These are phyloP conservation scores for Talaromyces sp. DNA, from an alignment of 2,329 filamentous ascomycete genomes.

Conservation along the genomic window DNA sequence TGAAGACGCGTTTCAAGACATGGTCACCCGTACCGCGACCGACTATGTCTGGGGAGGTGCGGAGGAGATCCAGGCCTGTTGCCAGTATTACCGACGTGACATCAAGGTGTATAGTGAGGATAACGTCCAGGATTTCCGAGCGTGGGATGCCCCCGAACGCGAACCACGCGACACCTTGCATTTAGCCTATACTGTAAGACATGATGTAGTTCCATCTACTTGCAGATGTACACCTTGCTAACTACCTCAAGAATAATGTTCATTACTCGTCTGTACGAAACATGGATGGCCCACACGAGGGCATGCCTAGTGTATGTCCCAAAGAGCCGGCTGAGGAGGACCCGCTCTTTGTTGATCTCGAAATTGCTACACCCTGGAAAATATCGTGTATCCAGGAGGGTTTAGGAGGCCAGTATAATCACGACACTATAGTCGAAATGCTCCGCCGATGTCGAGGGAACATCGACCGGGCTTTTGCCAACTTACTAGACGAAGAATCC, in stretches of 20 bases:
- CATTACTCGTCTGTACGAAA: slow-evolving; percentile 65
- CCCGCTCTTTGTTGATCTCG: slow-evolving; percentile 29
- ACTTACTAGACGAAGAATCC: slow-evolving; percentile 45
- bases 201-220: neutral
- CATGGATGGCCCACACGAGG: slow-evolving; percentile 54
- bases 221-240: slow-evolving; percentile 4
- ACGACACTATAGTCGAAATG: slow-evolving; percentile 48
- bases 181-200: slow-evolving; percentile 59
- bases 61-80: slow-evolving; percentile 64
- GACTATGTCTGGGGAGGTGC: slow-evolving; percentile 62
- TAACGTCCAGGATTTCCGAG: slow-evolving; percentile 41
- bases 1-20: slow-evolving; percentile 54
- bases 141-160: slow-evolving; percentile 35
- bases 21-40: slow-evolving; percentile 57
- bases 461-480: slow-evolving; percentile 50
- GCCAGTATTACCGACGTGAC: slow-evolving; percentile 56
- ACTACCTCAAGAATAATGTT: slow-evolving; percentile 50
- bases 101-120: slow-evolving; percentile 55
- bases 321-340: slow-evolving; percentile 20
- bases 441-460: slow-evolving; percentile 52
- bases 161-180: slow-evolving; percentile 43
- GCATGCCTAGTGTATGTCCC: slow-evolving; percentile 46
- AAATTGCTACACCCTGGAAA: slow-evolving; percentile 51
- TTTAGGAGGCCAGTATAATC: slow-evolving; percentile 48
- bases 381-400: slow-evolving; percentile 50